phyloP scores from a whole-genome alignment of 2,329 filamentous ascomycete species.

The Hortaea werneckii region DNA sequence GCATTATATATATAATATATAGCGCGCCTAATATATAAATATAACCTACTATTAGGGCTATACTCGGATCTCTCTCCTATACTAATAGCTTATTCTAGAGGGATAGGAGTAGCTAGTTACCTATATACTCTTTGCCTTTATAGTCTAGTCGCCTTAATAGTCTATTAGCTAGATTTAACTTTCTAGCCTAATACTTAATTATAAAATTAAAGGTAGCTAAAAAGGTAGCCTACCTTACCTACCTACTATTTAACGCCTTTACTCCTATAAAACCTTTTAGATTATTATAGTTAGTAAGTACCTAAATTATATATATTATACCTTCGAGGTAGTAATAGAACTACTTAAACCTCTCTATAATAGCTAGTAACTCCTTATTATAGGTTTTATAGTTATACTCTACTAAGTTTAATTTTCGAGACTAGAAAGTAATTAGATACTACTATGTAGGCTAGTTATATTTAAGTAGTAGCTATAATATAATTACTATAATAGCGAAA shows the following conservation, averaged over 20 bases:
- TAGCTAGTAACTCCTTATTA: slow-evolving; percentile 10
- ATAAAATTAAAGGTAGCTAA: slow-evolving; percentile 13
- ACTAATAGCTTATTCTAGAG: neutral
- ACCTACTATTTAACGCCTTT: slow-evolving; percentile 6
- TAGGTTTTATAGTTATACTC: slow-evolving; percentile 9
- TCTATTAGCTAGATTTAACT: neutral
- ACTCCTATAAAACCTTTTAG: slow-evolving; percentile 8
- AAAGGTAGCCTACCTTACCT: slow-evolving; percentile 8
- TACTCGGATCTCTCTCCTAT: slow-evolving; percentile 5
- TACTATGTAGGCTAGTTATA: neutral
- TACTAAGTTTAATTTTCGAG: slow-evolving; percentile 1
- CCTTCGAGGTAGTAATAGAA: slow-evolving; percentile 11
- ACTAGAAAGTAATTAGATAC: neutral
- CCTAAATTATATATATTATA: slow-evolving; percentile 3
- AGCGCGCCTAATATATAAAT: neutral
- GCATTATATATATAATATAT: neutral
- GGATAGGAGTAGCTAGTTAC: slow-evolving; percentile 8
- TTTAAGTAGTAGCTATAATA: neutral
- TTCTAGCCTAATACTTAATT: neutral
- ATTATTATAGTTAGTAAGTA: slow-evolving; percentile 10
- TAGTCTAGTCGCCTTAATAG: slow-evolving; percentile 9
- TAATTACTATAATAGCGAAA: neutral
- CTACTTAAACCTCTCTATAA: slow-evolving; percentile 6
- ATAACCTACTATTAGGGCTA: neutral
- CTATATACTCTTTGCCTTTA: no score